phyloP scores from a whole-genome alignment of 805 yeast species.

The Kurtzmaniella fragi region DNA sequence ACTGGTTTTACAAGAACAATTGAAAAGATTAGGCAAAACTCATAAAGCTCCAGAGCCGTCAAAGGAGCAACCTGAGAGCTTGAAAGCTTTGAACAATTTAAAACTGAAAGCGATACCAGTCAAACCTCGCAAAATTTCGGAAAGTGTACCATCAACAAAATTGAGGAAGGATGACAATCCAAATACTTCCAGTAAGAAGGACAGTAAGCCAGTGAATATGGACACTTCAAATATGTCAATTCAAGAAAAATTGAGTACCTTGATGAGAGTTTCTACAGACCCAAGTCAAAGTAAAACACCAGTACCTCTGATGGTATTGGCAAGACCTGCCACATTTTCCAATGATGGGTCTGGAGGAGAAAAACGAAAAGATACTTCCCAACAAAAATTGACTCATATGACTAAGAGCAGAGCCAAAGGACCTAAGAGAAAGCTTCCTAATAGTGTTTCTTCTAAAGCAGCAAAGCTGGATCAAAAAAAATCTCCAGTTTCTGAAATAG shows the following conservation, averaged over 20 bases:
- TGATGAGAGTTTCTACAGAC: too few relatives aligned
- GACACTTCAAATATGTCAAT: too few relatives aligned
- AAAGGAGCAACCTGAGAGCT: conserved; percentile 12
- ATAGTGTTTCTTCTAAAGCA: too few relatives aligned
- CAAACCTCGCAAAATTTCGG: too few relatives aligned
- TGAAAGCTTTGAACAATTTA: conserved; percentile 10
- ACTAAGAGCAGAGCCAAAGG: conserved; percentile 47
- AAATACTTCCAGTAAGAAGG: not conserved
- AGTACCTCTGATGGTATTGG: too few relatives aligned
- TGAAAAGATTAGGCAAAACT: conserved; percentile 9
- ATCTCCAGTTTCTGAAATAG: not conserved
- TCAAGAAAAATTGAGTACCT: too few relatives aligned
- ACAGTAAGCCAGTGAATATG: too few relatives aligned
- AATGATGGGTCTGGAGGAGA: conserved; percentile 3
- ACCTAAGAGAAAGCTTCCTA: conserved; percentile 47
- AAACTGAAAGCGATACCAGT: conserved; percentile 11
- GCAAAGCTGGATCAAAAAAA: too few relatives aligned
- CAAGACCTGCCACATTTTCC: too few relatives aligned
- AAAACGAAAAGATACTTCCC: conserved; percentile 7
- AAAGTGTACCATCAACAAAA: too few relatives aligned
- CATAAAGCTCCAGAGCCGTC: not conserved
- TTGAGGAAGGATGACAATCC: too few relatives aligned
- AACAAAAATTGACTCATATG: conserved; percentile 34
- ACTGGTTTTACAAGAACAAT: conserved; percentile 12
- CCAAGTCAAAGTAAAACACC: too few relatives aligned